Conservation (phyloP, 1,139 yeast species). For the Barnettozyma hawaiiensis region DNA sequence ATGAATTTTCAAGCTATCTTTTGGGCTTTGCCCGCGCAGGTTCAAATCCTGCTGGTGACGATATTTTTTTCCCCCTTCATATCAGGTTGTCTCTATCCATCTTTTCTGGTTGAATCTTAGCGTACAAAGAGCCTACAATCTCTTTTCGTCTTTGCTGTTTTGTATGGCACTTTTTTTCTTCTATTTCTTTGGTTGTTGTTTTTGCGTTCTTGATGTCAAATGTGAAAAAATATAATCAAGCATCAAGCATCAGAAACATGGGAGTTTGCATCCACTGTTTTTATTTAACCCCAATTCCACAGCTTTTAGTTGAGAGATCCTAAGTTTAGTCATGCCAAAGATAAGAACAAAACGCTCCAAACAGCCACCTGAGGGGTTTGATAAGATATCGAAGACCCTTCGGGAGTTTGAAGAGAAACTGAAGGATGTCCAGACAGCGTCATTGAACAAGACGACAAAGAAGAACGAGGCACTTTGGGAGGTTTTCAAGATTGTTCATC, state of each 20-base stretch:
- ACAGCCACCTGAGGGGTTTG: constrained; percentile 70
- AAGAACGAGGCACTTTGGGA: constrained; percentile 67
- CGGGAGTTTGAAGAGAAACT: constrained; percentile 54
- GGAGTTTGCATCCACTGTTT: not conserved
- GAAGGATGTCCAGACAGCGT: constrained; percentile 47
- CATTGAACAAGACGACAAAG: constrained; percentile 28
- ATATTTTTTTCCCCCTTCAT: constrained; percentile 28
- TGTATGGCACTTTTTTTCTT: not conserved
- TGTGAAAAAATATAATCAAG: not conserved
- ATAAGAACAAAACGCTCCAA: constrained; percentile 36
- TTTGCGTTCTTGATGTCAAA: not conserved
- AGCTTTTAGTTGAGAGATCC: not conserved
- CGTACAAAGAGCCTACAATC: too few species aligned
- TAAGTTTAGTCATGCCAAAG: constrained; percentile 21
- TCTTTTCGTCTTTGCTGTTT: too few species aligned
- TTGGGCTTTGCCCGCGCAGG: constrained; percentile 89
- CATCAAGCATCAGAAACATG: not conserved
- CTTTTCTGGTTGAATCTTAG: too few species aligned
- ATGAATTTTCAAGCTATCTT: constrained; percentile 42
- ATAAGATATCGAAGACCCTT: constrained; percentile 66
- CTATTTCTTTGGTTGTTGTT: not conserved
- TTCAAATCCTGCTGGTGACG: constrained; percentile 89
- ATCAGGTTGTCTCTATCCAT: too few species aligned
- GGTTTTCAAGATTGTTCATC: constrained; percentile 64
- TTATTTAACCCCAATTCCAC: too few species aligned